Evolutionary conservation across 495 filamentous ascomycete species (phyloP).

Genomic region (Daldinia grandis): DNA sequence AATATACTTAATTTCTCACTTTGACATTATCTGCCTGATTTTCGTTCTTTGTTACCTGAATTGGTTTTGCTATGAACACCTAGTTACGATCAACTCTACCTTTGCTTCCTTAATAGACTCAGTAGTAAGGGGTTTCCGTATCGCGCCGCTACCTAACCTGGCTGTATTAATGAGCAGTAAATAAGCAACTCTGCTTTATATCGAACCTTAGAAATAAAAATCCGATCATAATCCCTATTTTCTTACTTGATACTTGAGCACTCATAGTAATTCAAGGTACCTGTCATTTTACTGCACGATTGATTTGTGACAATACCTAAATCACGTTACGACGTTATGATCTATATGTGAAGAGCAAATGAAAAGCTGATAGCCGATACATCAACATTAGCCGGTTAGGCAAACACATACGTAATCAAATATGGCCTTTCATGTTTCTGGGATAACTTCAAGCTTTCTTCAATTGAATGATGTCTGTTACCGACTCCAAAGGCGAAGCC

Average conservation of each 20-base stretch:
- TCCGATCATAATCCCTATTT: background rate
- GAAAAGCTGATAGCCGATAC: background rate
- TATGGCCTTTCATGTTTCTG: background rate
- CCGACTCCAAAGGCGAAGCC: background rate
- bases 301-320: background rate
- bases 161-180: background rate
- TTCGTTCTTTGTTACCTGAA: background rate
- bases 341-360: background rate
- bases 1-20: constrained; percentile 4
- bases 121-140: too few relatives aligned
- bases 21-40: background rate
- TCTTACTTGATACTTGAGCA: background rate
- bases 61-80: background rate
- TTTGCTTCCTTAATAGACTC: too few relatives aligned
- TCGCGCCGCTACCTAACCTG: too few relatives aligned
- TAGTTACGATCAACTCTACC: background rate
- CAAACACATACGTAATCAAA: background rate
- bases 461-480: background rate
- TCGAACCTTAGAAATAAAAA: too few relatives aligned
- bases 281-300: background rate
- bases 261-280: background rate
- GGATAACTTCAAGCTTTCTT: background rate
- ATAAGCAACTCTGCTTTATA: too few relatives aligned
- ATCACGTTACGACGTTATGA: background rate
- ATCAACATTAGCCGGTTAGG: background rate